These are phyloP conservation scores for Gryganskiella cystojenkinii DNA, from an alignment of 192 early-diverging fungal genomes.

Conservation along the genomic window DNA sequence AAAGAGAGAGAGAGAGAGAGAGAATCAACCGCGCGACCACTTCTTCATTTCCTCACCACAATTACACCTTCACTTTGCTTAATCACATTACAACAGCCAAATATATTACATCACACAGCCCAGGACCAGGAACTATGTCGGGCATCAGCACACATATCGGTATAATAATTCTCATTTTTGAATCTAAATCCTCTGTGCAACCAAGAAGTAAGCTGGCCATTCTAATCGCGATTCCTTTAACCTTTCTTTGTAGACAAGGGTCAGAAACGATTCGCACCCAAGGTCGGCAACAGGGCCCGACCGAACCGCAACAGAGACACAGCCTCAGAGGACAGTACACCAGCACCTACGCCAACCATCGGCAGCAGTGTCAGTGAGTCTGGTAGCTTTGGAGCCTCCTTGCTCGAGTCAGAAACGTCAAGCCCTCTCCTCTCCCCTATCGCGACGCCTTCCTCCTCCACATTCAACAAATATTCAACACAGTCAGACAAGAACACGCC, in stretches of 20 bases:
- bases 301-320: conserved; percentile 22
- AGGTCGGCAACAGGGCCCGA: conserved; percentile 40
- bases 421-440: not conserved
- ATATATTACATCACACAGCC: too few relatives aligned
- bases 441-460: not conserved
- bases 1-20: too few relatives aligned
- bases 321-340: conserved; percentile 43
- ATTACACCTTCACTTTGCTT: too few relatives aligned
- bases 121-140: conserved; percentile 21
- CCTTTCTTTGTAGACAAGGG: conserved; percentile 29
- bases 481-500: too few relatives aligned
- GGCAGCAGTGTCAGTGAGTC: conserved; percentile 14
- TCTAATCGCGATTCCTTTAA: not conserved
- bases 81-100: too few relatives aligned
- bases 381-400: conserved; percentile 24
- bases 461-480: not conserved
- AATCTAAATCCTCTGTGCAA: not conserved
- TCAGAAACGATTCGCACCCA: conserved; percentile 41
- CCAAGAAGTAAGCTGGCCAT: not conserved
- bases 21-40: too few relatives aligned
- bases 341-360: conserved; percentile 19
- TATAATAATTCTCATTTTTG: not conserved
- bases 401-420: conserved; percentile 16
- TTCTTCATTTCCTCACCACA: too few relatives aligned
- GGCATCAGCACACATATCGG: conserved; percentile 52